phyloP scores from a whole-genome alignment of 148 eudicot species.

The Cornus controversa region DNA sequence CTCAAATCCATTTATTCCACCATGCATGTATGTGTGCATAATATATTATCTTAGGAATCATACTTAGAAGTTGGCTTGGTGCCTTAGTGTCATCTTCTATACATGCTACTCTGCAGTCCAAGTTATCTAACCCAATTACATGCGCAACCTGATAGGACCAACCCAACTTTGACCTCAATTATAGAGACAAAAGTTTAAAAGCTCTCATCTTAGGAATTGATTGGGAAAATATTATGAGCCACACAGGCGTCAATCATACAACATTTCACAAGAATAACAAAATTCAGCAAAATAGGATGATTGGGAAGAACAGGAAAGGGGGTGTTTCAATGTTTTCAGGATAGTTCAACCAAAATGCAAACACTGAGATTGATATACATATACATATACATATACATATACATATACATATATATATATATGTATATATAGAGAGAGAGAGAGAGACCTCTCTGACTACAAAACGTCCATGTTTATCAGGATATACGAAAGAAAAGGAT shows the following conservation, averaged over 20 bases:
- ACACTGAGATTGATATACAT: too few species aligned
- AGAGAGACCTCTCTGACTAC: conserved; percentile 52
- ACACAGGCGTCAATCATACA: neutral
- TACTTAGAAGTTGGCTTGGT: too few species aligned
- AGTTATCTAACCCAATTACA: too few species aligned
- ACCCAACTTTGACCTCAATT: neutral
- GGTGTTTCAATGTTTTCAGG: too few species aligned
- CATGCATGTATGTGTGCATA: neutral
- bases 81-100: too few species aligned
- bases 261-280: neutral
- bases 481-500: conserved; percentile 83
- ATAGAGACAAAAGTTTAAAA: neutral
- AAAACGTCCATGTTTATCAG: conserved; percentile 60
- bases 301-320: too few species aligned
- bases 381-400: too few species aligned
- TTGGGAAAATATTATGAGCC: neutral
- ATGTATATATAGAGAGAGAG: neutral
- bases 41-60: too few species aligned
- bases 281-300: too few species aligned
- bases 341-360: too few species aligned
- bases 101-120: too few species aligned
- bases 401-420: too few species aligned
- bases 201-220: neutral
- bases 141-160: neutral
- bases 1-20: neutral